phyloP scores from a whole-genome alignment of 179 eudicot genomes.

The Amaranthus tricolor region DNA sequence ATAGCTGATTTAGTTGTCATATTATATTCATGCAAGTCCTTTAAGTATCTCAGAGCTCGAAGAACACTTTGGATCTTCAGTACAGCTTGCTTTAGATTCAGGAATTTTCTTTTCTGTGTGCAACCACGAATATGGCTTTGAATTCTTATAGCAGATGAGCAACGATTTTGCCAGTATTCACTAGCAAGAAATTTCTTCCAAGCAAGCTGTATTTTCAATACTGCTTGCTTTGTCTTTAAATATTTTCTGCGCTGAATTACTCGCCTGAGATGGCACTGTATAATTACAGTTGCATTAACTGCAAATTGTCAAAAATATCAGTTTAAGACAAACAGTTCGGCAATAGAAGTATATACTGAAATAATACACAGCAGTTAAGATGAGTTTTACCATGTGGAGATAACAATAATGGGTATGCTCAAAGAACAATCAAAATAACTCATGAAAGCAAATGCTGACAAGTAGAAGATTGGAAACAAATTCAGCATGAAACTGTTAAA shows the following conservation, averaged over 20 bases:
- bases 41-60: conserved; percentile 35
- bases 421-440: not conserved
- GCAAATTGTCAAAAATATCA: conserved; percentile 24
- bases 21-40: conserved; percentile 36
- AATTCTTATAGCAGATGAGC: conserved; percentile 57
- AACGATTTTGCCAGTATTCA: conserved; percentile 30
- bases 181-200: conserved; percentile 35
- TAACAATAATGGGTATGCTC: not conserved
- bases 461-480: conserved; percentile 3
- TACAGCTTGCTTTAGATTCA: conserved; percentile 49
- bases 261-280: conserved; percentile 61
- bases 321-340: conserved; percentile 3
- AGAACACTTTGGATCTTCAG: conserved; percentile 51
- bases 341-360: not conserved
- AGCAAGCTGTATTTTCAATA: conserved; percentile 40
- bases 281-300: conserved; percentile 66
- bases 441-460: not conserved
- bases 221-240: conserved; percentile 46
- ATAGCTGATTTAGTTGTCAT: conserved; percentile 45
- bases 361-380: not conserved
- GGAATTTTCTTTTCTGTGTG: conserved; percentile 38
- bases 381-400: conserved; percentile 1
- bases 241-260: conserved; percentile 38
- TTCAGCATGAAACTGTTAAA: not conserved
- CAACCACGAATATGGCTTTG: conserved; percentile 61